Evolutionary conservation across 306 rosid species (phyloP).

Genomic region (barrel medic (Medicago truncatula)): DNA sequence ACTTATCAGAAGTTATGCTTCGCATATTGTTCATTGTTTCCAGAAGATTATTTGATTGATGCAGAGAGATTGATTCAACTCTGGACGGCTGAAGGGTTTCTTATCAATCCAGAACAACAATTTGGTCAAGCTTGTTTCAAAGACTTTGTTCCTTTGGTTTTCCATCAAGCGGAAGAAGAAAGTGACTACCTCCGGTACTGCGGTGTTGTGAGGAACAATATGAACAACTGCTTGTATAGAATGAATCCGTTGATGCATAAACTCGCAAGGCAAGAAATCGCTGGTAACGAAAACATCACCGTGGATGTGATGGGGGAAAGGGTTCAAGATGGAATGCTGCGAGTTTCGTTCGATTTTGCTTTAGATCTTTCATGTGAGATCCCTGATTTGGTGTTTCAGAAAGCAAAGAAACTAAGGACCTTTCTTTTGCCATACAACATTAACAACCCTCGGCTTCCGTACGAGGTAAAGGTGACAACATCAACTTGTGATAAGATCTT

Average conservation of each 20-base stretch:
- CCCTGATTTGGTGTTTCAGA: background rate
- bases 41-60: background rate
- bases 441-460: conserved; percentile 1
- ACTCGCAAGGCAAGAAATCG: background rate
- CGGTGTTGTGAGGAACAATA: background rate
- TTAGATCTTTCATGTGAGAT: background rate
- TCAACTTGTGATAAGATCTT: background rate
- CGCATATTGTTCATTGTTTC: conserved; percentile 25
- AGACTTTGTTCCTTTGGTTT: background rate
- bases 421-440: conserved; percentile 2
- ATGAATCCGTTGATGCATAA: background rate
- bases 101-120: background rate
- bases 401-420: background rate
- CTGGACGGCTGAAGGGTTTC: conserved; percentile 34
- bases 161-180: conserved; percentile 1
- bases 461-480: background rate
- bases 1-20: background rate
- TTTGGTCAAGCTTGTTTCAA: background rate
- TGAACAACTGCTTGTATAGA: background rate
- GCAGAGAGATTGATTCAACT: conserved; percentile 9
- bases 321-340: background rate
- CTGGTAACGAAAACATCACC: background rate
- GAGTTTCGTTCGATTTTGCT: conserved; percentile 20
- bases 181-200: background rate
- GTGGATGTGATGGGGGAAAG: background rate